Evolutionary conservation across 768 basidiomycete species (phyloP).

Genomic region (Trametopsis cervina): DNA sequence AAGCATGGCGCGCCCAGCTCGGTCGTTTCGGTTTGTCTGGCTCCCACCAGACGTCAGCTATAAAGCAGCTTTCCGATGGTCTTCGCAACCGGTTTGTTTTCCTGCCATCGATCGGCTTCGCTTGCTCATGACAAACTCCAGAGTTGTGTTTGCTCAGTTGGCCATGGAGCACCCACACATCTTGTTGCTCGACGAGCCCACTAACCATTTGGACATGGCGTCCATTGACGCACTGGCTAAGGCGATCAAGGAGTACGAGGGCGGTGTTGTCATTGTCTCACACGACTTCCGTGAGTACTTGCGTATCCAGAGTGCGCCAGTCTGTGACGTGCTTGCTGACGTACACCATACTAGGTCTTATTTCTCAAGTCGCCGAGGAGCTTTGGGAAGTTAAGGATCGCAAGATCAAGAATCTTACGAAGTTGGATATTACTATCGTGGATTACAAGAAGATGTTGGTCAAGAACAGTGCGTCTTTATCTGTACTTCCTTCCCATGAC

Average conservation of each 20-base stretch:
- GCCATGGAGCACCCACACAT: slow-evolving; percentile 98
- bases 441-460: slow-evolving; percentile 90
- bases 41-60: slow-evolving; percentile 87
- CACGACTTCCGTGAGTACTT: slow-evolving; percentile 90
- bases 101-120: not conserved
- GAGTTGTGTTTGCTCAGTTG: slow-evolving; percentile 93
- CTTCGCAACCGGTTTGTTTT: slow-evolving; percentile 78
- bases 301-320: no score
- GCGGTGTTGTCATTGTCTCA: slow-evolving; percentile 98
- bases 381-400: slow-evolving; percentile 97
- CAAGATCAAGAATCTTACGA: slow-evolving; percentile 89
- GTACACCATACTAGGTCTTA: slow-evolving; percentile 68
- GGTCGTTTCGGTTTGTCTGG: slow-evolving; percentile 96
- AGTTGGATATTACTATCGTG: slow-evolving; percentile 82
- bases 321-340: no score
- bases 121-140: slow-evolving; percentile 19
- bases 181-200: slow-evolving; percentile 89
- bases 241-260: slow-evolving; percentile 96
- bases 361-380: slow-evolving; percentile 96
- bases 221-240: slow-evolving; percentile 93
- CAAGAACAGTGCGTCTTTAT: slow-evolving; percentile 56
- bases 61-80: slow-evolving; percentile 93
- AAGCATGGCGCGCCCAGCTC: slow-evolving; percentile 93
- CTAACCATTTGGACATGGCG: slow-evolving; percentile 96
- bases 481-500: slow-evolving; percentile 2